phyloP scores from a whole-genome alignment of 148 eudicot genomes.

The Heliamphora exappendiculata region DNA sequence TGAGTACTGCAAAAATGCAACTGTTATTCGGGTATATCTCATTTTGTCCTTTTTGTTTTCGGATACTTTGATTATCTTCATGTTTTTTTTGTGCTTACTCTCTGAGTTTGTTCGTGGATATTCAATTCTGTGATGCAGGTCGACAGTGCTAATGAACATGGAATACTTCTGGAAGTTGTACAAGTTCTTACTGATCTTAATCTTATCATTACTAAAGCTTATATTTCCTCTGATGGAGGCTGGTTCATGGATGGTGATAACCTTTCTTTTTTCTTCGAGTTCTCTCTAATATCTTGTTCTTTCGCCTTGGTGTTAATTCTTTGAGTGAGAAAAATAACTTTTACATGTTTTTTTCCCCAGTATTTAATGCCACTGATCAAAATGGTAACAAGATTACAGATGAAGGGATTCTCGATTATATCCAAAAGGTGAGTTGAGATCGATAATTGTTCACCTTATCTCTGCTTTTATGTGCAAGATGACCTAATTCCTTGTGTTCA shows the following conservation, averaged over 20 bases:
- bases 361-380: conserved; percentile 88
- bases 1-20: conserved; percentile 79
- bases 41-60: conserved; percentile 3
- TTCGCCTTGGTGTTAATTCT: background rate
- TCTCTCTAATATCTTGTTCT: background rate
- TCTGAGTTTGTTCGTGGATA: conserved; percentile 4
- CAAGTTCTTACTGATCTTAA: conserved; percentile 93
- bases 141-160: conserved; percentile 84
- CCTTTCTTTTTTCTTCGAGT: background rate
- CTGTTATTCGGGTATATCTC: conserved; percentile 66
- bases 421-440: conserved; percentile 46
- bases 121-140: conserved; percentile 42
- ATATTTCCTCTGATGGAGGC: conserved; percentile 96
- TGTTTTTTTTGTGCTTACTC: background rate
- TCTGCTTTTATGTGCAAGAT: background rate
- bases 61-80: background rate
- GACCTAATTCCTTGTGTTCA: conserved; percentile 12
- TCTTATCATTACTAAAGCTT: conserved; percentile 70
- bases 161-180: conserved; percentile 84
- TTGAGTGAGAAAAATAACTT: background rate
- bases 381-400: conserved; percentile 83
- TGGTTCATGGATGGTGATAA: conserved; percentile 60
- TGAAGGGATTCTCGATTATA: conserved; percentile 68
- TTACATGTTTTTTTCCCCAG: conserved; percentile 27
- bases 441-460: background rate